Conservation (phyloP, 495 filamentous ascomycete species). For the Penicillium nucicola region DNA sequence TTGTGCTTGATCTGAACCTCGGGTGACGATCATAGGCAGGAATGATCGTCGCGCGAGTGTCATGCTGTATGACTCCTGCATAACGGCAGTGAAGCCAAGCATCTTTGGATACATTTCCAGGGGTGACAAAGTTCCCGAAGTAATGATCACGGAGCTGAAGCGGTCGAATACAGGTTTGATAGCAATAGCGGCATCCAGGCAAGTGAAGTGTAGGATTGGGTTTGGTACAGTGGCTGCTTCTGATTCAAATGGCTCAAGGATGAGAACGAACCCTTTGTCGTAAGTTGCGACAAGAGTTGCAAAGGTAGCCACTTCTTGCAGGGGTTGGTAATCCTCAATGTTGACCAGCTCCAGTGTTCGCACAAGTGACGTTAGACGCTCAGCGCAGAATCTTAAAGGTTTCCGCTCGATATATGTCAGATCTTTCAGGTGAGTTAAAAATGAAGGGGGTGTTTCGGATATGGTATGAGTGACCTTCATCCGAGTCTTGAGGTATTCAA, state of each 20-base stretch:
- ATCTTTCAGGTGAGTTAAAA: conserved; percentile 89
- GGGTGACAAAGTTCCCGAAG: conserved; percentile 94
- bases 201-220: conserved; percentile 92
- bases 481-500: conserved; percentile 96
- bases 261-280: conserved; percentile 93
- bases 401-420: conserved; percentile 98
- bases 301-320: conserved; percentile 98
- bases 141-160: conserved; percentile 97
- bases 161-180: conserved; percentile 98
- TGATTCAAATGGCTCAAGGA: conserved; percentile 93
- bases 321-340: conserved; percentile 94
- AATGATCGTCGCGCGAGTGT: conserved; percentile 94
- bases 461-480: conserved; percentile 99
- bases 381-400: conserved; percentile 90
- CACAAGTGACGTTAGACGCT: conserved; percentile 91
- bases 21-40: conserved; percentile 94
- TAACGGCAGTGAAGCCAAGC: conserved; percentile 86
- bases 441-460: conserved; percentile 92
- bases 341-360: conserved; percentile 94
- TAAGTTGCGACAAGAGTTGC: conserved; percentile 98
- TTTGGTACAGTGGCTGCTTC: conserved; percentile 95
- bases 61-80: conserved; percentile 97
- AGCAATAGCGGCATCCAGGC: conserved; percentile 95
- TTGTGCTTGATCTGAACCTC: conserved; percentile 88
- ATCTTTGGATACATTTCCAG: conserved; percentile 99